Base-by-base conservation (phyloP, 805 yeast species). In the Candida takata region DNA sequence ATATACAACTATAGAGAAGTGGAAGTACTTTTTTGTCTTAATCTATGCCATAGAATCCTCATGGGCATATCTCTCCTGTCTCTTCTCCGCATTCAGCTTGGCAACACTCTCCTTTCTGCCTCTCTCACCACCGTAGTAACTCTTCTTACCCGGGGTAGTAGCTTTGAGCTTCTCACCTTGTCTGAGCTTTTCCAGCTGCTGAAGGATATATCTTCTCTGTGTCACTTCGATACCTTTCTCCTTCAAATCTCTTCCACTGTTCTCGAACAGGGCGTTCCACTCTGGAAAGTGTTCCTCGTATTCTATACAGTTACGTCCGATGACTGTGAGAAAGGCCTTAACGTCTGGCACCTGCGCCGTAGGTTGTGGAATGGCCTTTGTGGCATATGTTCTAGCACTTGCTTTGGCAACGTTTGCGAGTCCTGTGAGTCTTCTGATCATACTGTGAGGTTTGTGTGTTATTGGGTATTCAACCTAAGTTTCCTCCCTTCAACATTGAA, bases 71-170 rank as follows among this genome's bases (percentile, higher is more conserved):
- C 52, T 51, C 33, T 51, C 53, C 17, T 44, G 47, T 41, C 53
- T 49, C 33, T 46, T 45, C 35, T 48, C 74, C 36, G 77, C 70
- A 36, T 71, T 60, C 60, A 73, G 57, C 43, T 72, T 72, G 8
- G 95, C 90, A 13, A 67, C 62, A 46, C 70, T 70, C 52, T 79
- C 81, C 50, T 71, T 75, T 42, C 80, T 72, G 51, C 77, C 81
- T 57, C 95, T 74, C 61, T 87, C 96, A 52, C 96, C 95, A 18
- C 96, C 96, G 61, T 77, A 66, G 49, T 65, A 67, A 49, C 72
- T 69, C 69, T 85, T 85, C 66, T 71, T 79, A n/a, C 88, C 85
- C 43, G 65, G 59, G 47, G 72, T 72, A 44, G 74, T 67, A 51
- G 77, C 83, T 38, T 63, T 51, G 38, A 83, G 62, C 15, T 71